phyloP scores from a whole-genome alignment of 1,284 basidiomycete species.

The Trametes hirsuta region DNA sequence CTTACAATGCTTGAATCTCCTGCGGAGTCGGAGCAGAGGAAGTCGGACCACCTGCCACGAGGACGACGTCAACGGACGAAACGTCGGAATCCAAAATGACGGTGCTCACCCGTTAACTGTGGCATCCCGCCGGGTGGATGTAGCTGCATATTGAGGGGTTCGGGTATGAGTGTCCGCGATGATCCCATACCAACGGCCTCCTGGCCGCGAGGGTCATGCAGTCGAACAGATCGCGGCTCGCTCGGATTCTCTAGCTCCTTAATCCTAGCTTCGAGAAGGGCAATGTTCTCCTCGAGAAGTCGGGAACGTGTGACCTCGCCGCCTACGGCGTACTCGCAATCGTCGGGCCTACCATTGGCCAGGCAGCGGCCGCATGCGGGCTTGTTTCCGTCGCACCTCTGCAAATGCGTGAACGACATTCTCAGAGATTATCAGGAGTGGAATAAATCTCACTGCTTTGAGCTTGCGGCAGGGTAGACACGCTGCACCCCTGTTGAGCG shows the following conservation, averaged over 20 bases:
- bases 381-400: conserved; percentile 36
- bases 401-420: neutral
- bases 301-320: conserved; percentile 32
- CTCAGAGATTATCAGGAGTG: neutral
- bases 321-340: conserved; percentile 36
- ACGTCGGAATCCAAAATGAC: neutral
- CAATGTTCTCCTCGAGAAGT: conserved; percentile 36
- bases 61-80: neutral
- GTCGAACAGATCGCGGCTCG: conserved; percentile 26
- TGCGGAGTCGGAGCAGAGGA: conserved; percentile 5
- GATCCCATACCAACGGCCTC: neutral
- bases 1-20: conserved; percentile 17
- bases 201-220: conserved; percentile 22
- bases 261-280: conserved; percentile 34
- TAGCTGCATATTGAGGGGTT: neutral
- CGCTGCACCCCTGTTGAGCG: conserved; percentile 22
- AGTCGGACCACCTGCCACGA: neutral
- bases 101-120: conserved; percentile 9
- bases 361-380: conserved; percentile 35
- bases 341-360: conserved; percentile 27
- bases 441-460: conserved; percentile 17
- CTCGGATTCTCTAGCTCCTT: conserved; percentile 32
- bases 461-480: conserved; percentile 26
- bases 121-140: neutral
- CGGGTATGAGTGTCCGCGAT: neutral